Conservation (phyloP, 2,329 filamentous ascomycete species). For the Fusarium algeriense region DNA sequence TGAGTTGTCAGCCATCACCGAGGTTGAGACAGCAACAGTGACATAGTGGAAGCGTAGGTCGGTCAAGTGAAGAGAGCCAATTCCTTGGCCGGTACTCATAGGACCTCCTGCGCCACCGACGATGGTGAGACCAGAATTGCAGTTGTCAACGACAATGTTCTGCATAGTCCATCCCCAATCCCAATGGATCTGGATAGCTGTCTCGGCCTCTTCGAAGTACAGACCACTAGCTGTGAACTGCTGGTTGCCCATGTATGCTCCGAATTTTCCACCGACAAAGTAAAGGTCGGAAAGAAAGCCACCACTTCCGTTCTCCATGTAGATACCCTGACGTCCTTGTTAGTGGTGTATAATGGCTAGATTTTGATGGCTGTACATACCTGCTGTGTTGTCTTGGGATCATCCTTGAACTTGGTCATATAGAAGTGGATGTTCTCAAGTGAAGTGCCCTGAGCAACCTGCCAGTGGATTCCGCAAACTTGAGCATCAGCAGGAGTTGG, state of each 20-base stretch:
- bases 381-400: constrained; percentile 41
- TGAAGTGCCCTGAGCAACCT: constrained; percentile 70
- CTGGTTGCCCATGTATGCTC: constrained; percentile 63
- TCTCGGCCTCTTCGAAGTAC: constrained; percentile 72
- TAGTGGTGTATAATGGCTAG: background rate
- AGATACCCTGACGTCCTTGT: constrained; percentile 27
- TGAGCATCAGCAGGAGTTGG: constrained; percentile 47
- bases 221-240: constrained; percentile 78
- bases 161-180: constrained; percentile 83
- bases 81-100: constrained; percentile 26
- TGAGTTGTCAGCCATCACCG: background rate
- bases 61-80: constrained; percentile 31
- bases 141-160: constrained; percentile 70
- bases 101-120: constrained; percentile 22
- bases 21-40: background rate
- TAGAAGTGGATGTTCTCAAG: constrained; percentile 64
- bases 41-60: constrained; percentile 18
- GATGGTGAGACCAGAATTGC: constrained; percentile 68
- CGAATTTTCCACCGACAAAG: constrained; percentile 69
- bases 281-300: constrained; percentile 69
- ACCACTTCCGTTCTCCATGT: constrained; percentile 53
- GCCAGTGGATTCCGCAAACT: constrained; percentile 69
- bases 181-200: constrained; percentile 77
- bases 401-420: constrained; percentile 41
- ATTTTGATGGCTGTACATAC: constrained; percentile 19